Base-by-base conservation (phyloP, 208 protist genomes). In the Zelonia costaricensis region DNA sequence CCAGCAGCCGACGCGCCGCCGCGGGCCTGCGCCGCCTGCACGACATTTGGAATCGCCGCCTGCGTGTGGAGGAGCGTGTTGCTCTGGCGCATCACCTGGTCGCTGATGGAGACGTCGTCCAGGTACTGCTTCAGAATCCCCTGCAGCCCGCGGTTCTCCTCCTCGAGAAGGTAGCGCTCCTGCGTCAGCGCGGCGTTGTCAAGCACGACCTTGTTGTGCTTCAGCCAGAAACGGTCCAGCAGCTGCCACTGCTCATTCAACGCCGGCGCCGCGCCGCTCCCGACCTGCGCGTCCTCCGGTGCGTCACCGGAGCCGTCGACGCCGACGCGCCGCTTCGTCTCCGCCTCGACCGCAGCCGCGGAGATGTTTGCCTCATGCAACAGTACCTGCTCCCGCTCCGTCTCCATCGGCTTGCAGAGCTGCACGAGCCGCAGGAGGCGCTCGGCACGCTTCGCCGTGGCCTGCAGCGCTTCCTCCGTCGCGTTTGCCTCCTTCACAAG, bases 181-280 rank as follows among this genome's bases (percentile, higher is more conserved):
- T 96, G 88, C 2, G 88, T 70, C 18, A 98, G 79, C n/a, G 96
- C 97, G 0, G 91, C 76, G 56, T 91, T 95, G 78, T 98, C 97
- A 9, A 98, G 85, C 33, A 97, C 78, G 2, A 98, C 94, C 67
- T 98, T 99, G 88, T 98, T 98, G 72, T 95, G 86, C 54, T 88
- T 92, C 47, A 84, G 84, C 92, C 95, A 98, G 68, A 99, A 99
- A 8, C 91, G 77, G 42, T 98, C 83, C 46, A 99, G 76, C 16
- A 90, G 77, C 45, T 90, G 76, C 95, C 96, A 98, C 49, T 97
- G 88, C 54, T 84, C 78, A 49, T 63, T 79, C 0, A 54, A 59
- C 23, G 48, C 70, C 4, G 71, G 36, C 10, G 61, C 25, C 25
- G 58, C 30, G 27, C 52, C 55, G 33, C 20, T 55, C 23, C 45